A percentile compares a stretch with the other conserved stretches of the same genome.
phyloP scores from a whole-genome alignment of 2,329 filamentous ascomycete genomes.

The Zymoseptoria ardabiliae region DNA sequence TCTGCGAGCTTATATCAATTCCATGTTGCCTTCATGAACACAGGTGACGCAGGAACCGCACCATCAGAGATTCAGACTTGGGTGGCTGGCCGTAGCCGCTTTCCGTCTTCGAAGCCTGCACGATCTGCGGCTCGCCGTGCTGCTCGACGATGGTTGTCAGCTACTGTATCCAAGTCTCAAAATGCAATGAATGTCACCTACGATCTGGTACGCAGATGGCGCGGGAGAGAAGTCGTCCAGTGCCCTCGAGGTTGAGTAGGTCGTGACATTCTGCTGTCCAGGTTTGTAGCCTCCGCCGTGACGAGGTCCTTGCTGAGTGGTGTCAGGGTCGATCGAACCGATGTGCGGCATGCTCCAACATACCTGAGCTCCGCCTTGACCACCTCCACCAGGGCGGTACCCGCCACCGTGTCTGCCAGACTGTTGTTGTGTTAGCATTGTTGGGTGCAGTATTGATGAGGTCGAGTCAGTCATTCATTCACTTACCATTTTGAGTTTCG shows the following conservation, averaged over 20 bases:
- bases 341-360: background rate
- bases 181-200: background rate
- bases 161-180: background rate
- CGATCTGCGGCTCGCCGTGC: background rate
- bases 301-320: background rate
- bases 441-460: background rate
- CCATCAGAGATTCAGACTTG: slow-evolving; percentile 1
- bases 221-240: background rate
- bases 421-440: background rate
- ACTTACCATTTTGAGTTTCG: background rate
- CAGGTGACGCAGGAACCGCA: slow-evolving; percentile 3
- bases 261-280: background rate
- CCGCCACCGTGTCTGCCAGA: background rate
- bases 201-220: background rate
- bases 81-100: background rate
- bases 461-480: background rate
- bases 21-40: background rate
- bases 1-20: slow-evolving; percentile 1
- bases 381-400: background rate
- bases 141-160: background rate
- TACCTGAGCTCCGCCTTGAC: background rate
- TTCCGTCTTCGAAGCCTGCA: background rate
- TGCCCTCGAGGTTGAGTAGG: background rate
- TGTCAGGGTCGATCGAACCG: background rate
- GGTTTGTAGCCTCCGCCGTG: slow-evolving; percentile 4